Evolutionary conservation across 768 basidiomycete species (phyloP).

Genomic region (Leccinum incarnatum): DNA sequence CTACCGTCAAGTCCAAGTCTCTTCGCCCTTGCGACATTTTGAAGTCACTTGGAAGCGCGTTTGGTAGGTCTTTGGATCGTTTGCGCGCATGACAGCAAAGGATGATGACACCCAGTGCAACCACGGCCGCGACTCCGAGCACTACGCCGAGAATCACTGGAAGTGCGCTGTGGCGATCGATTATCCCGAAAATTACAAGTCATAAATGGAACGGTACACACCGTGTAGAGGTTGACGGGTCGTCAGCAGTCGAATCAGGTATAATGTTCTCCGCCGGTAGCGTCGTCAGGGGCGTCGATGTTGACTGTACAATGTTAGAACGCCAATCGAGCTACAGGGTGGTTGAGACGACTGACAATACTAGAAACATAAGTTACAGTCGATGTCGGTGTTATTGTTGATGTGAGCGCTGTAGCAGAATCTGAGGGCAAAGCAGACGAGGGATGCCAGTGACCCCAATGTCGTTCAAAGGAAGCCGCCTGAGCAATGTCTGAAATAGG

Average conservation of each 20-base stretch:
- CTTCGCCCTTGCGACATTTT: not conserved
- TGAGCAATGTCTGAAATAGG: not conserved
- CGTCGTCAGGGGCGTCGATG: conserved; percentile 4
- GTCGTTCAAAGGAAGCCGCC: not conserved
- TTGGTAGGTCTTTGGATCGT: not conserved
- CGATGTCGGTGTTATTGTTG: not conserved
- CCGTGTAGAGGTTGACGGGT: conserved; percentile 4
- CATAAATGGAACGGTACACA: conserved; percentile 1
- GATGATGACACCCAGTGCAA: conserved; percentile 8
- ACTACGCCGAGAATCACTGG: conserved; percentile 11
- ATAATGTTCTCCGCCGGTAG: not conserved
- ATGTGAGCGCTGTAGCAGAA: not conserved
- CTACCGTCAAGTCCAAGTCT: not conserved
- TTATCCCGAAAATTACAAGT: not conserved
- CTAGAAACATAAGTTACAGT: not conserved
- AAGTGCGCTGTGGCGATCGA: conserved; percentile 5
- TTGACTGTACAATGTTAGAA: not conserved
- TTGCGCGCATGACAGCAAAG: conserved; percentile 1
- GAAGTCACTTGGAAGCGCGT: not conserved
- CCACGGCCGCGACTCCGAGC: conserved; percentile 5
- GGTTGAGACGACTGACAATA: not conserved
- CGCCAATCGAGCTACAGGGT: not conserved
- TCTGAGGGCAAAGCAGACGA: not conserved
- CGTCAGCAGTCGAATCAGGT: conserved; percentile 2
- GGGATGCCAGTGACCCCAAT: not conserved